Evolutionary conservation across 2,329 filamentous ascomycete species (phyloP), one percentile per base, ranked within the genome.

Genomic region (Lachnellula willkommii): DNA sequence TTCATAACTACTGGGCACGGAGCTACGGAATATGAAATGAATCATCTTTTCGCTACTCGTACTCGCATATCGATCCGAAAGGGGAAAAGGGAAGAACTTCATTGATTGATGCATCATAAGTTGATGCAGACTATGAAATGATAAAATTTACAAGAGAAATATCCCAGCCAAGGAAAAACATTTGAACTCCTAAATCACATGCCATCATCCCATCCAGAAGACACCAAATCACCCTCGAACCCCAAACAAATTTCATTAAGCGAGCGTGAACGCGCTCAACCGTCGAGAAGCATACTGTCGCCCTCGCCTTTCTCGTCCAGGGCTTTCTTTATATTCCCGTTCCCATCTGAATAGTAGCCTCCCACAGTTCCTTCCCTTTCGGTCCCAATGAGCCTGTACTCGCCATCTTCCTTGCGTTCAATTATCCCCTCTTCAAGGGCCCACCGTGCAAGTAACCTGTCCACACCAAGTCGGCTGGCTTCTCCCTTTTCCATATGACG

Each of bases 401-500:
- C 79, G 4, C 80, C 81, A 53, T 79, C 77, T 15, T 76, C 77
- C 55, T 77, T 77, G 7, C 73, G 71, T 63, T 85, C 80, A 55
- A 87, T 85, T 61, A 87, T 86, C 6, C 75, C 76, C 63, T 87
- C 82, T 1, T 83, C 79, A 20, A 86, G 70, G 4, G 84, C 83
- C 82, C 83, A 87, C 55, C 80, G 74, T 0, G 81, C 78, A 45
- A 87, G 70, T 40, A 84, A 69, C 1, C 71, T 69, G 61, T 87
- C 84, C 5, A 85, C 80, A 1, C 78, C 80, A 17, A 87, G 73
- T 24, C 74, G 70, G 24, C 74, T 73, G 3, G 80, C 82, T 59
- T 87, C 83, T 6, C 82, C 81, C 61, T 85, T 86, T 71, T 96
- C 92, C 77, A 95, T 87, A 70, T 97, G 93, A 47, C 87, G 80